phyloP scores from a whole-genome alignment of 129 eudicot genomes.

The Flaveria bidentis region DNA sequence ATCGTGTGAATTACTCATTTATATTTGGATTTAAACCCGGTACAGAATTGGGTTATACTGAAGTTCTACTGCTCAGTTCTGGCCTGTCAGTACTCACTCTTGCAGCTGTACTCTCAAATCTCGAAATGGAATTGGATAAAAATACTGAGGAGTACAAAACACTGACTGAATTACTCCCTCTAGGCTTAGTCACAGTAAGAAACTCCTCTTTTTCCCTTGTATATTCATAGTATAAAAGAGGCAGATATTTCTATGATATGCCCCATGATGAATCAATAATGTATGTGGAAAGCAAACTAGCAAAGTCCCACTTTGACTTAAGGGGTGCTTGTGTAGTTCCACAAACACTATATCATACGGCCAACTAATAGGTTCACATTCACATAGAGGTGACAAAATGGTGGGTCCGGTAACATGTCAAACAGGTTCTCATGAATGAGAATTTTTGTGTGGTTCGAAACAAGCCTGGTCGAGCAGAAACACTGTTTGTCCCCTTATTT shows the following conservation, averaged over 20 bases:
- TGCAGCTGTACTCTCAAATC: conserved; percentile 28
- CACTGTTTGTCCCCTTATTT: neutral
- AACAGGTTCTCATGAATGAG: neutral
- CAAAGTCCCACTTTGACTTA: neutral
- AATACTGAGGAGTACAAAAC: conserved; percentile 26
- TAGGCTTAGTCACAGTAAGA: conserved; percentile 49
- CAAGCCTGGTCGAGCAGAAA: neutral
- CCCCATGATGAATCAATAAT: neutral
- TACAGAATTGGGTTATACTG: conserved; percentile 53
- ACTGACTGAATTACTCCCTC: conserved; percentile 49
- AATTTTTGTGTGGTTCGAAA: neutral
- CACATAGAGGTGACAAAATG: too few species aligned
- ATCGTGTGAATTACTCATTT: conserved; percentile 26
- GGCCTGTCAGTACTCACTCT: conserved; percentile 32
- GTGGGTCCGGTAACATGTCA: neutral
- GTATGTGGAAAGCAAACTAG: neutral
- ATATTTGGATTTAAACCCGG: conserved; percentile 51
- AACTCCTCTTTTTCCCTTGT: neutral
- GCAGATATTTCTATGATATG: neutral
- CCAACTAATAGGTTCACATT: neutral
- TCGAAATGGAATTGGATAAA: conserved; percentile 56
- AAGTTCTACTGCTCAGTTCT: conserved; percentile 56
- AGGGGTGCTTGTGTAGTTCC: neutral
- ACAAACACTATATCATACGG: neutral
- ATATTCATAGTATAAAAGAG: neutral